These are phyloP conservation scores for Desmodesmus armatus DNA, from an alignment of 139 green algal species.

Conservation along the genomic window DNA sequence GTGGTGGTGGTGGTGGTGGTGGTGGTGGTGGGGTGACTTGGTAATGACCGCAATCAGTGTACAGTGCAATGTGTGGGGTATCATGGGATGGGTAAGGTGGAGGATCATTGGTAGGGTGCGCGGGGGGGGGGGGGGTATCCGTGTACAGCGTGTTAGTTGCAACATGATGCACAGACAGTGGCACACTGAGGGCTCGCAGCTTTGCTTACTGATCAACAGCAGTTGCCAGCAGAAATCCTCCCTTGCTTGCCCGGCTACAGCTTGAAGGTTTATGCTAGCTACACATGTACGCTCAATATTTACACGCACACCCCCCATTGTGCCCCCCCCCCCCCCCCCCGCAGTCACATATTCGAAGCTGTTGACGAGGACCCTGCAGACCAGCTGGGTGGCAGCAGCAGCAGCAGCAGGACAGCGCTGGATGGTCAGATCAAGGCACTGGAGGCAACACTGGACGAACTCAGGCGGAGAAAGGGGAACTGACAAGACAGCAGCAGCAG, in stretches of 20 bases:
- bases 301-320: background rate
- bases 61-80: background rate
- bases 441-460: constrained; percentile 35
- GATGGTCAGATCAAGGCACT: constrained; percentile 36
- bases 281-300: background rate
- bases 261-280: background rate
- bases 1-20: background rate
- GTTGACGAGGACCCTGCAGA: constrained; percentile 35
- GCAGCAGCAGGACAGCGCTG: background rate
- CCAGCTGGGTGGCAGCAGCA: background rate
- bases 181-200: background rate
- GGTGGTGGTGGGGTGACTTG: background rate
- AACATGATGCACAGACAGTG: too few species aligned
- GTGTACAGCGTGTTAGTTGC: too few species aligned
- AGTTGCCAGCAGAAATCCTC: background rate
- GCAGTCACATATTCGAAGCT: constrained; percentile 71
- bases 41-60: background rate
- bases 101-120: too few species aligned
- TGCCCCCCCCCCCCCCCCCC: background rate
- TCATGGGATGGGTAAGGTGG: too few species aligned
- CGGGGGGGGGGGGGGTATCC: too few species aligned
- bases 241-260: background rate
- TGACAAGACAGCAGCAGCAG: too few species aligned
- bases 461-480: background rate
- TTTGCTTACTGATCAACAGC: background rate